Evolutionary conservation across 768 basidiomycete genomes (phyloP), one percentile per base, ranked within the genome.

Genomic region (Naganishia antarctica): DNA sequence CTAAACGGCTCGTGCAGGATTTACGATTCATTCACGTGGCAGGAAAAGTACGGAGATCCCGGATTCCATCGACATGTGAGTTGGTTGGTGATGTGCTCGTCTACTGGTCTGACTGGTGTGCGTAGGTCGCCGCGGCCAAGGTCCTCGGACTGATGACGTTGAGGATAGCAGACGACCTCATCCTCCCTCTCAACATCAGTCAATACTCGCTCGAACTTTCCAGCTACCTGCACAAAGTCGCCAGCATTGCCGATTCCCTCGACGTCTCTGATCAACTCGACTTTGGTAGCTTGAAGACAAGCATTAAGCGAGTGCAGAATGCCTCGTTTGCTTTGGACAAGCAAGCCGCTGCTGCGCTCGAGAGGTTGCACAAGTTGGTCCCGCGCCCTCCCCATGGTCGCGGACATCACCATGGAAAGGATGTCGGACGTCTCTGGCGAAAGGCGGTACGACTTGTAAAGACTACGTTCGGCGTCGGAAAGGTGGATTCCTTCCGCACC

Each of bases 1-100:
- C 43, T 44, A 44, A 44, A 9, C 16, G 16, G 23, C 57, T 50
- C n/a, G n/a, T 85, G 83, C 71, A 87, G 85, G 2, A 82, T 88
- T 64, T 90, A 87, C 70, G 89, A 91, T 73, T 84, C 82, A 26
- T 81, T 85, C 66, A 76, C 79, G 50, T 92, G 86, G 85, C 86
- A 87, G 74, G 85, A 88, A 68, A 71, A 82, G 59, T 91, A 87
- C 66, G 87, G 82, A 21, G 90, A 91, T 45, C 62, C 62, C 28
- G 62, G 62, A 7, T 63, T 63, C 62, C 49, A 53, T 40, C 32
- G 53, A 57, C 53, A 57, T 57, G 53, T 57, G 15, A 40, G 53
- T 57, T 2, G 15, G 21, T 16, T 23, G 4, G 7, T 2, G 15
- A n/a, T 2, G 2, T 9, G 13, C 2, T 41, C 23, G n/a, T 40